Conservation (phyloP, 2,329 filamentous ascomycete species). For the Kalmusia sp. region DNA sequence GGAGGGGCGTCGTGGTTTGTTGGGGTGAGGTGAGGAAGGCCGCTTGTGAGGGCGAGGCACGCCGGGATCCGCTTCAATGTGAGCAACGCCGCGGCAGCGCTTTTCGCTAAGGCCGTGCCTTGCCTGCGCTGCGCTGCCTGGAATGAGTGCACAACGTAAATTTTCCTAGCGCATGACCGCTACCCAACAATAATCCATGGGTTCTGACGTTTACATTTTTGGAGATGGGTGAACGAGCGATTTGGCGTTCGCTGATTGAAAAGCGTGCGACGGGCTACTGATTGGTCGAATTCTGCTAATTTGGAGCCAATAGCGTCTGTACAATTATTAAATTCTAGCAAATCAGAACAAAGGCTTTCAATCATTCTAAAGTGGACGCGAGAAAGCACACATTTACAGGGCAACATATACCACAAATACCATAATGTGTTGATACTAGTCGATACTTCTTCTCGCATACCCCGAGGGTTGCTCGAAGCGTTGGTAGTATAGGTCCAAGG, state of each 20-base stretch:
- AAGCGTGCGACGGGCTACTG: not conserved
- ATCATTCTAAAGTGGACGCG: not conserved
- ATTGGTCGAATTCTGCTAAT: not conserved
- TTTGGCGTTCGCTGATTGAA: too few species aligned
- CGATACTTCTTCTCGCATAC: too few species aligned
- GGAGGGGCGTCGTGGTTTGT: slow-evolving; percentile 8
- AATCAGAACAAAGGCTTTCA: too few species aligned
- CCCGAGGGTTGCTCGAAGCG: too few species aligned
- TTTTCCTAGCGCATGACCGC: too few species aligned
- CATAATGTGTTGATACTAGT: too few species aligned
- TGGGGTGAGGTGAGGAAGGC: slow-evolving; percentile 17
- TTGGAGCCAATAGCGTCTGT: not conserved
- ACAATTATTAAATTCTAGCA: not conserved
- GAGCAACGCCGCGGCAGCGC: slow-evolving; percentile 3
- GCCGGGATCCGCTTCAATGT: slow-evolving; percentile 1
- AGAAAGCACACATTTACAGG: too few species aligned
- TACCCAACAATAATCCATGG: too few species aligned
- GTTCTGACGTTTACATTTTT: too few species aligned
- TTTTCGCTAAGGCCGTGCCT: not conserved
- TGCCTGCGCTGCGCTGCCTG: not conserved
- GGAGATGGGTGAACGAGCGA: not conserved
- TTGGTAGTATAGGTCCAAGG: too few species aligned
- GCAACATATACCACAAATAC: too few species aligned
- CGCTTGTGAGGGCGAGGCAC: not conserved
- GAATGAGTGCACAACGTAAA: not conserved